phyloP scores from a whole-genome alignment of 768 basidiomycete species.

The Boletus coccyginus region DNA sequence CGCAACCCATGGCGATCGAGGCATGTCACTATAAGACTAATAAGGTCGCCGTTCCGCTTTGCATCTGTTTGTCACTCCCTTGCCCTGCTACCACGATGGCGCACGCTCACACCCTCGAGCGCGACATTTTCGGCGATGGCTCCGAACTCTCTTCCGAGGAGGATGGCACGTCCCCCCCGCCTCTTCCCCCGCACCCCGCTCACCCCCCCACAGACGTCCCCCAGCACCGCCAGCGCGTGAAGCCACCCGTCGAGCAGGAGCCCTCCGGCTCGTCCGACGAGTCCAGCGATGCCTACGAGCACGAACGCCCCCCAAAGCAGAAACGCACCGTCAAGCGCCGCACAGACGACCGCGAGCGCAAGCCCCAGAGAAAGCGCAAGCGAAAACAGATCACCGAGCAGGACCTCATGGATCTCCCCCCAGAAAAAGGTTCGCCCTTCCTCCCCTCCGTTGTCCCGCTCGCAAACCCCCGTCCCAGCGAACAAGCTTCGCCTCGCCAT shows the following conservation, averaged over 20 bases:
- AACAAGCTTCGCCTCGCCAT: constrained; percentile 76
- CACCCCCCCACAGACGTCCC: constrained; percentile 36
- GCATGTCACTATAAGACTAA: neutral
- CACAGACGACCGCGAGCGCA: constrained; percentile 38
- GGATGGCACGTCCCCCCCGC: too few species aligned
- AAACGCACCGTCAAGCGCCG: constrained; percentile 34
- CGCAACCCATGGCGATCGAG: too few species aligned
- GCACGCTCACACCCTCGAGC: too few species aligned
- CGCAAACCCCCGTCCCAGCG: constrained; percentile 42
- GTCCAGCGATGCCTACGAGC: constrained; percentile 54
- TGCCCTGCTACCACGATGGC: too few species aligned
- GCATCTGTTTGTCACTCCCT: too few species aligned
- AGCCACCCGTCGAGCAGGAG: constrained; percentile 34
- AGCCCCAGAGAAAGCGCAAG: constrained; percentile 52
- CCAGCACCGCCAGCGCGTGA: constrained; percentile 39
- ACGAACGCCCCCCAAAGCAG: constrained; percentile 29
- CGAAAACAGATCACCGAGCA: constrained; percentile 59
- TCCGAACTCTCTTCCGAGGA: too few species aligned
- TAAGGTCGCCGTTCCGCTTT: too few species aligned
- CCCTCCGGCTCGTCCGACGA: constrained; percentile 37
- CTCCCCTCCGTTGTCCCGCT: neutral
- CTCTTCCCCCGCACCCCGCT: too few species aligned
- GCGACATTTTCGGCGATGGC: too few species aligned
- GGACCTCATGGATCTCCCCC: constrained; percentile 66
- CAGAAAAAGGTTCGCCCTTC: constrained; percentile 64